phyloP scores from a whole-genome alignment of 805 yeast species.

The Kodamaea lidongshanica region DNA sequence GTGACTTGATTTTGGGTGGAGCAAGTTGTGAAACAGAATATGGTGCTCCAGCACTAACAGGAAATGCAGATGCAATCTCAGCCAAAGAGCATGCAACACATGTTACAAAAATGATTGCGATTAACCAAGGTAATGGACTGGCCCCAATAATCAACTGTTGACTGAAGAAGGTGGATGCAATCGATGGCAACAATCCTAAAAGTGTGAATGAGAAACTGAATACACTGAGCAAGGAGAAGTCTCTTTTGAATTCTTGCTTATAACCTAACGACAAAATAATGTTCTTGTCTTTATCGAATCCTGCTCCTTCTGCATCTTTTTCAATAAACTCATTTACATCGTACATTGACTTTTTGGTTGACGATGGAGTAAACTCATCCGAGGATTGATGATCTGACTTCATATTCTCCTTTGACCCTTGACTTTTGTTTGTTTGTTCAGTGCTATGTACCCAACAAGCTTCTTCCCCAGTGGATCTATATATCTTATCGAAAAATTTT shows the following conservation, averaged over 20 bases:
- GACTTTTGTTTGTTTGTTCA: background rate
- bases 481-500: too few species aligned
- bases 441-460: too few species aligned
- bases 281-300: constrained; percentile 47
- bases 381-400: constrained; percentile 1
- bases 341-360: background rate
- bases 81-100: constrained; percentile 59
- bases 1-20: constrained; percentile 46
- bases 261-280: constrained; percentile 52
- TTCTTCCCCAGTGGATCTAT: too few species aligned
- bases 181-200: constrained; percentile 57
- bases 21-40: constrained; percentile 60
- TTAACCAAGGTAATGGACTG: constrained; percentile 54
- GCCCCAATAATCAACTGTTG: constrained; percentile 56
- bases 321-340: background rate
- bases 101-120: constrained; percentile 49
- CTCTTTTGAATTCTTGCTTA: constrained; percentile 56
- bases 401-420: background rate
- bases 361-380: background rate
- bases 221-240: constrained; percentile 49
- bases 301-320: background rate
- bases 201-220: constrained; percentile 60
- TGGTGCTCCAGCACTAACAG: constrained; percentile 63
- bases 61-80: constrained; percentile 58
- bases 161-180: constrained; percentile 53